Evolutionary conservation across 1,284 basidiomycete species (phyloP), one percentile per base, ranked within the genome.

Genomic region (Inonotus obliquus): DNA sequence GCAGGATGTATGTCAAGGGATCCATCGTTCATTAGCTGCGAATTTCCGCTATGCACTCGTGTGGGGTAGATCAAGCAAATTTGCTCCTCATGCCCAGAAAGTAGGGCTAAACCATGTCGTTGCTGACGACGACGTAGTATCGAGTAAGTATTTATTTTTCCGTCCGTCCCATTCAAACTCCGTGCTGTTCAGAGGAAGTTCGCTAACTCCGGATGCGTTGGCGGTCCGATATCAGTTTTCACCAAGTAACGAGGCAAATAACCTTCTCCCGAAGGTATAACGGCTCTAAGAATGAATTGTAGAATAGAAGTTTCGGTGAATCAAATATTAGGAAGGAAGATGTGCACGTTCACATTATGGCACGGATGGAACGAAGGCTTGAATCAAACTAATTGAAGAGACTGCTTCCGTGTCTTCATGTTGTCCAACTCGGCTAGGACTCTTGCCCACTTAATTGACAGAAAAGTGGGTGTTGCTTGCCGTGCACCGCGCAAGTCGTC

Each of bases 1-100:
- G 19, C 58, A 90, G 86, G 83, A 86, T 70, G 94, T 96, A 14
- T 97, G 95, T 75, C 89, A 95, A 71, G 90, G 91, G 59, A 92
- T 98, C 54, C 95, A 98, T 74, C 82, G 93, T 60, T 91, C 92
- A 25, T 79, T 99, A 17, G 92, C 89, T 3, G 81, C 91, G 3
- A 96, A 98, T 71, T 97, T 95, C 81, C 87, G 89, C 65, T 94
- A 94, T 71, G 93, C 85, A n/a, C 83, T 96, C 62, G 89, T 96
- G 59, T 96, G 94, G 94, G 94, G 94, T 2, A 91, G 91, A 72
- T 93, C 91, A 38, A 92, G 89, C 67, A 94, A 94, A 74, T 96
- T 95, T 74, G 82, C 86, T 51, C 95, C 95, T 1, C 91, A 96
- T 70, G 92, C 94, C 1, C 95, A 97, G 74, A 97, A 96, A 74